Evolutionary conservation across 192 early-diverging fungal genomes (phyloP).

Genomic region (Coemansia sp.): DNA sequence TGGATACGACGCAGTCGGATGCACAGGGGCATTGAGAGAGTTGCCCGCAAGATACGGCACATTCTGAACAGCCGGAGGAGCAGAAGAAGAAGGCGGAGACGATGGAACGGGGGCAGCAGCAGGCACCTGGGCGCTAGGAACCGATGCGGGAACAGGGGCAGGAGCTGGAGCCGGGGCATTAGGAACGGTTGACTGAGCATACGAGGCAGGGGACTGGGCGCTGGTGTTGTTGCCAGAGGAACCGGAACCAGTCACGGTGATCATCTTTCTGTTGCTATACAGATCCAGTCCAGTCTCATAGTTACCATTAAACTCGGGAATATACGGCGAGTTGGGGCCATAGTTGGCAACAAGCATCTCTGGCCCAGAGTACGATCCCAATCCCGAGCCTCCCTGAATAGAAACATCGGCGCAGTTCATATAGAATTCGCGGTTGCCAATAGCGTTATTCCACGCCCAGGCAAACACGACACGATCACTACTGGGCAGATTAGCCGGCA

Average conservation of each 20-base stretch:
- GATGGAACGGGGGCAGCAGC: background rate
- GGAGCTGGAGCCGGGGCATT: background rate
- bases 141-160: background rate
- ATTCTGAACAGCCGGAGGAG: background rate
- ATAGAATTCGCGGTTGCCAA: constrained; percentile 68
- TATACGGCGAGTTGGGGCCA: constrained; percentile 48
- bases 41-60: too few relatives aligned
- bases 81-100: background rate
- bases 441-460: constrained; percentile 66
- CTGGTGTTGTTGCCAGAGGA: background rate
- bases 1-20: too few relatives aligned
- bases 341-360: constrained; percentile 56
- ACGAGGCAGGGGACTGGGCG: background rate
- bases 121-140: too few relatives aligned
- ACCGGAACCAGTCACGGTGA: constrained; percentile 49
- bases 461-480: constrained; percentile 53
- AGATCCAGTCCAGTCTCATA: constrained; percentile 51
- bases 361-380: constrained; percentile 33
- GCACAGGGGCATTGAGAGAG: too few relatives aligned
- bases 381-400: constrained; percentile 35
- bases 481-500: constrained; percentile 54
- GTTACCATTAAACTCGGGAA: constrained; percentile 50
- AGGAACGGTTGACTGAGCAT: background rate
- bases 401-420: constrained; percentile 62
- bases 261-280: constrained; percentile 36